Conservation (phyloP, 805 yeast species). For the Sugiyamaella floridensis region DNA sequence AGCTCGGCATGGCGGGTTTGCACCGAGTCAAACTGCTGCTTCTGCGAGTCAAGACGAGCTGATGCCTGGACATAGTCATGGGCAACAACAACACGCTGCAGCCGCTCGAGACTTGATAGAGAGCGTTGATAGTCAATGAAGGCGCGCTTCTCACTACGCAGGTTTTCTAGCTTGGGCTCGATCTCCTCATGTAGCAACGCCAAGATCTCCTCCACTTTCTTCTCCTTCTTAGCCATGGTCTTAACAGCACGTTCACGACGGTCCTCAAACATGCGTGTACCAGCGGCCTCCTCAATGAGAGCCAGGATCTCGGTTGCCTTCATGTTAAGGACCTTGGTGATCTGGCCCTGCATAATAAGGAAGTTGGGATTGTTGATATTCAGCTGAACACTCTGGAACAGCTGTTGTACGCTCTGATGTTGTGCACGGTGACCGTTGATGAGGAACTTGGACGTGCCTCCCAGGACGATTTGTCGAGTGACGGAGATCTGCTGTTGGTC, state of each 20-base stretch:
- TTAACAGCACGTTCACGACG: slow-evolving; percentile 86
- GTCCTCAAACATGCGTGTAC: slow-evolving; percentile 92
- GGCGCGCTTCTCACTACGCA: slow-evolving; percentile 72
- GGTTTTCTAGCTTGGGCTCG: slow-evolving; percentile 79
- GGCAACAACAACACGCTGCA: slow-evolving; percentile 67
- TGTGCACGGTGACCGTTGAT: slow-evolving; percentile 96
- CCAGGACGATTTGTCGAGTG: slow-evolving; percentile 83
- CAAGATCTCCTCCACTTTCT: slow-evolving; percentile 72
- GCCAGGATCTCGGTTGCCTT: slow-evolving; percentile 84
- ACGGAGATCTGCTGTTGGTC: slow-evolving; percentile 73
- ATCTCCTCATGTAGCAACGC: slow-evolving; percentile 75
- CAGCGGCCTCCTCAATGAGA: slow-evolving; percentile 96
- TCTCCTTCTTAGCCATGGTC: slow-evolving; percentile 86
- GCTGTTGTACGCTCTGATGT: slow-evolving; percentile 80
- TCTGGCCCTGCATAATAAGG: slow-evolving; percentile 97
- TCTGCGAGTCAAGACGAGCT: slow-evolving; percentile 38
- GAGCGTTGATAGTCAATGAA: slow-evolving; percentile 82
- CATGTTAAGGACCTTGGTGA: slow-evolving; percentile 95
- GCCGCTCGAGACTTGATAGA: slow-evolving; percentile 70
- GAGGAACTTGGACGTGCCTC: slow-evolving; percentile 86
- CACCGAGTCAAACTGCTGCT: slow-evolving; percentile 19
- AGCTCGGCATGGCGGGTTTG: slow-evolving; percentile 33
- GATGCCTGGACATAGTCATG: slow-evolving; percentile 53
- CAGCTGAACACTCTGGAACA: slow-evolving; percentile 90
- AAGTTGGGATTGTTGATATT: slow-evolving; percentile 96